Base-by-base conservation (phyloP, 129 eudicot species). In the Sambucus nigra region DNA sequence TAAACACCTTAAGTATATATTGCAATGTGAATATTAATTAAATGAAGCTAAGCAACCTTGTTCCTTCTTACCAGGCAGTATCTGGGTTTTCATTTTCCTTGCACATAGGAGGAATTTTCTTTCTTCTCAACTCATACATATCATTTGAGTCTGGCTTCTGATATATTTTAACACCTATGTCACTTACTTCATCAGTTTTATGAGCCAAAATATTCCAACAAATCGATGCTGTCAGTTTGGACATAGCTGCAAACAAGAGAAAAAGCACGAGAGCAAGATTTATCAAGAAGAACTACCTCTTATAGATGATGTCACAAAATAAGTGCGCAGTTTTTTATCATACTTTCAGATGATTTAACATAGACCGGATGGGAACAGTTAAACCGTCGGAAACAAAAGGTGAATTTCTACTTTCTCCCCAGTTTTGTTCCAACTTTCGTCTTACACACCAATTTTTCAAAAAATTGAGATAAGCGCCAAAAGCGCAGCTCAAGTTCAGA, bases 131-230 rank as follows among this genome's bases (percentile, higher is more conserved):
- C 40, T 80, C 65, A 51, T 79, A 91, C 26, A 91, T 76, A 26
- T 77, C 81, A 68, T 91, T 91, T 53, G 89, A 64, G 70, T 82
- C 94, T 42, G 99, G 95, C 67, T 91, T 91, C 64, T 86, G 95
- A 66, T 86, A 91, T 57, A 91, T 82, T 67, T 85, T 79, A 52
- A 86, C 66, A 42, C 88, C 82, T 10, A 91, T 67, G 28, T 91
- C 99, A 32, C 94, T 86, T 62, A 75, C 74, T 46, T 86, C 99
- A 79, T 82, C 95, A 25, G 80, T 72, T 80, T 82, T 91, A 75
- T 91, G 91, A 70, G 95, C 95, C 73, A 91, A 71, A 49, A 86
- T 67, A 66, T 91, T 91, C 99, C 99, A 91, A 55, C 99, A 88
- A 47, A 91, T 66, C 32, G 91, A 86, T 47, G 94, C 78, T 23